Base-by-base conservation (phyloP, 495 filamentous ascomycete genomes). In the Penicillium mononematosum region DNA sequence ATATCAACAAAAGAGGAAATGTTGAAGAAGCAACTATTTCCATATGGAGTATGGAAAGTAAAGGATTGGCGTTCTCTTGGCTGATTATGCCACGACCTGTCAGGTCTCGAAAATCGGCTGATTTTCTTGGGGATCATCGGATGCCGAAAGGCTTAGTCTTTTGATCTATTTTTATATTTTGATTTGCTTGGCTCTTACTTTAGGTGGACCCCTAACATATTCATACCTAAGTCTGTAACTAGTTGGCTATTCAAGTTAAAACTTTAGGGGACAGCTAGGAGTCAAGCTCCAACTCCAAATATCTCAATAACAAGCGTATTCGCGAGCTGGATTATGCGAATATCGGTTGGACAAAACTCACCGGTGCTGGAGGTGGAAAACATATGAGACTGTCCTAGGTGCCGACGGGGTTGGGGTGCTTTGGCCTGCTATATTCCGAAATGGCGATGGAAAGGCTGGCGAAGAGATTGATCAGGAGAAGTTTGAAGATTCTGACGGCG, bases 271-370 rank as follows among this genome's bases (percentile, higher is more conserved):
- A 6, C 6, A 1, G 5, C 25, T 27, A 24, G 22, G 4, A 27
- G 25, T 27, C 25, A 27, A 22, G 22, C 22, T 27, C 25, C 6
- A 8, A 8, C 25, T 8, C 0, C 25, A 8, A 8, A 27, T 27
- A 27, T 8, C 25, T 4, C 22, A 24, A 24, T 24, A 4, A 22
- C 3, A 94, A 98, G 72, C 86, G 92, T 10, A 88, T 98, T 62
- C 81, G 94, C 31, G 92, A 96, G 72, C 77, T 98, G 46, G 92
- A 96, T 62, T 83, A 89, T 57, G 80, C 89, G 36, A 86, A 89
- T 19, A 87, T 96, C 55, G 93, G 93, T 24, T 97, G 91, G 91
- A 94, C 93, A 5, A 98, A 98, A 67, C 81, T 98, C 39, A 98
- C 94, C 0, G 93, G 93, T 55, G 93, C 92, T 5, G 93, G 93